phyloP scores from a whole-genome alignment of 441 rosid genomes.

The Isatis lusitanica region DNA sequence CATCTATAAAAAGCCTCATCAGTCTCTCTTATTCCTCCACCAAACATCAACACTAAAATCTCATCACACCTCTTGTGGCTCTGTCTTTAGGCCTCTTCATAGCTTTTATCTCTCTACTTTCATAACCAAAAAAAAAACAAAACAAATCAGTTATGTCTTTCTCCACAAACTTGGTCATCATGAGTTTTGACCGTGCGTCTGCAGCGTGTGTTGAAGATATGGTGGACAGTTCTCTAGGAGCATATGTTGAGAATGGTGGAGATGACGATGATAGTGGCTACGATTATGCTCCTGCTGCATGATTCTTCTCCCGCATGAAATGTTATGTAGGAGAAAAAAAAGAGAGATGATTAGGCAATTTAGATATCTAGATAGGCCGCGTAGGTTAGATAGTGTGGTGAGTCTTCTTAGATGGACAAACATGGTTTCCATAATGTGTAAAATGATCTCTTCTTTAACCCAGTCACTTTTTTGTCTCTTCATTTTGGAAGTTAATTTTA shows the following conservation, averaged over 20 bases:
- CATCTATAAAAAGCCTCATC: constrained; percentile 11
- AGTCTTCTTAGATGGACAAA: background rate
- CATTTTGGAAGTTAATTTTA: background rate
- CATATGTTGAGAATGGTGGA: constrained; percentile 16
- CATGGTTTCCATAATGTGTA: background rate
- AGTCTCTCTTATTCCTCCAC: background rate
- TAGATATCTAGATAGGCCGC: background rate
- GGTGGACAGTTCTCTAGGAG: background rate
- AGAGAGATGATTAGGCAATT: background rate
- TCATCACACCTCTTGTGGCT: constrained; percentile 1
- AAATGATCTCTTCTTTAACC: background rate
- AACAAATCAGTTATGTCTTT: background rate
- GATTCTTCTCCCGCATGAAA: background rate
- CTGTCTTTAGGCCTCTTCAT: background rate
- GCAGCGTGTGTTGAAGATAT: background rate
- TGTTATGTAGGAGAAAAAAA: background rate
- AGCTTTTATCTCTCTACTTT: background rate
- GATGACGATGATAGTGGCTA: constrained; percentile 29
- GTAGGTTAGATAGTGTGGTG: constrained; percentile 6
- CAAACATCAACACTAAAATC: constrained; percentile 10
- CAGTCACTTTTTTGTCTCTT: too few species aligned
- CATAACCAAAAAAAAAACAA: background rate
- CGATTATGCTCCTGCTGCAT: constrained; percentile 36
- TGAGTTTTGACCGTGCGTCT: background rate
- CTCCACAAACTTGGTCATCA: background rate